Percentiles rank a stretch among this genome's conserved stretches.
Evolutionary conservation across 2,329 filamentous ascomycete species (phyloP).

Genomic region (Fusarium decemcellulare): DNA sequence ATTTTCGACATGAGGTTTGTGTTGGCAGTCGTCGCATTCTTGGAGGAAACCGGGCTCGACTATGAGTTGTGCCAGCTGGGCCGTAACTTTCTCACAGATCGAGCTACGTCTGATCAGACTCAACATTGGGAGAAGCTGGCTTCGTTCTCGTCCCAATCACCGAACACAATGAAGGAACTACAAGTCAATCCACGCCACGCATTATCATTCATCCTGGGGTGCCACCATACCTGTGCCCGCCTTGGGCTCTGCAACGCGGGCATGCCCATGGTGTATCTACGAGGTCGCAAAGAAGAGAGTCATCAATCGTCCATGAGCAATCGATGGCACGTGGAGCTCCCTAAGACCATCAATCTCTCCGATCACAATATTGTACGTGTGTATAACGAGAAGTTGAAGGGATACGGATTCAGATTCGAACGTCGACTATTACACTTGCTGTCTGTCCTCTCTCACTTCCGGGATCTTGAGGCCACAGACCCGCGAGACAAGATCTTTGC

Average conservation of each 20-base stretch:
- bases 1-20: background rate
- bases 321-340: background rate
- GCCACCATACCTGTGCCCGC: background rate
- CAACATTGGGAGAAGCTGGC: background rate
- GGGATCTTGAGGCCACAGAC: conserved; percentile 10
- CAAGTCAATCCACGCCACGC: background rate
- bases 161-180: background rate
- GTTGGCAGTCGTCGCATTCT: background rate
- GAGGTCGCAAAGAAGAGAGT: background rate
- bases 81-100: background rate
- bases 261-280: conserved; percentile 5
- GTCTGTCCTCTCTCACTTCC: background rate
- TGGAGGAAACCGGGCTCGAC: background rate
- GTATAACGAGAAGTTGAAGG: background rate
- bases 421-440: conserved; percentile 3
- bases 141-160: background rate
- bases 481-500: conserved; percentile 18
- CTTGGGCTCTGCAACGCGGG: conserved; percentile 4
- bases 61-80: background rate
- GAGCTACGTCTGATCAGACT: conserved; percentile 1
- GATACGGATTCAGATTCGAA: background rate
- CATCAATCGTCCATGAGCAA: background rate
- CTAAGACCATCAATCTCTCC: background rate
- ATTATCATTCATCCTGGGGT: background rate
- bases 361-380: background rate